phyloP scores from a whole-genome alignment of 805 yeast genomes.

The Yamadazyma philogaea region DNA sequence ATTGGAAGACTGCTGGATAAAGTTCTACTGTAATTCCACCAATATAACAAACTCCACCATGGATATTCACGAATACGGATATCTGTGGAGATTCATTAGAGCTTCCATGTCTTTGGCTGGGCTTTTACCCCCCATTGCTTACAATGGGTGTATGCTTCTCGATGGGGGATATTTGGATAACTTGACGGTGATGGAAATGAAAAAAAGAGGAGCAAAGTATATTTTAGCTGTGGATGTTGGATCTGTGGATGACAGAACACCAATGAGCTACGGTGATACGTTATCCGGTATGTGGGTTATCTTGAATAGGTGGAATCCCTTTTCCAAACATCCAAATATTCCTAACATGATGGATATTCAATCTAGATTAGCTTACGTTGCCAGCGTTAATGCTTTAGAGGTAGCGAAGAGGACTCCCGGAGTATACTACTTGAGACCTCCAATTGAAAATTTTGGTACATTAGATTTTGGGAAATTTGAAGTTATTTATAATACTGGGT shows the following conservation, averaged over 20 bases:
- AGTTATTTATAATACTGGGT: slow-evolving; percentile 81
- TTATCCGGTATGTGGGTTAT: slow-evolving; percentile 91
- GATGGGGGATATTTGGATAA: slow-evolving; percentile 98
- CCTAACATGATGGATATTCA: slow-evolving; percentile 96
- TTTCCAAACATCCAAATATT: slow-evolving; percentile 79
- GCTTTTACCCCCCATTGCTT: slow-evolving; percentile 81
- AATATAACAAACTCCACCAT: slow-evolving; percentile 91
- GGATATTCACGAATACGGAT: slow-evolving; percentile 91
- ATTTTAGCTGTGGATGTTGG: slow-evolving; percentile 96
- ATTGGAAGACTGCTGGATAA: slow-evolving; percentile 95
- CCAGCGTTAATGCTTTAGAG: slow-evolving; percentile 91
- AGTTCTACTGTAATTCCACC: slow-evolving; percentile 85
- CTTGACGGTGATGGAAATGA: slow-evolving; percentile 90
- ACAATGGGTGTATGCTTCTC: slow-evolving; percentile 84
- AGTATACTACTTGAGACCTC: slow-evolving; percentile 86
- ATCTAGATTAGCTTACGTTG: slow-evolving; percentile 87
- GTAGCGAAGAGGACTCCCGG: slow-evolving; percentile 82
- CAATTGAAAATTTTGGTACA: slow-evolving; percentile 88
- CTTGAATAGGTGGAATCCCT: slow-evolving; percentile 84
- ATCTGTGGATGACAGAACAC: slow-evolving; percentile 85
- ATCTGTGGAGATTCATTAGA: slow-evolving; percentile 91
- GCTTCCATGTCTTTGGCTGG: slow-evolving; percentile 98
- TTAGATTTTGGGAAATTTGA: slow-evolving; percentile 89
- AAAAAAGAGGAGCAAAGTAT: slow-evolving; percentile 77
- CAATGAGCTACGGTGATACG: slow-evolving; percentile 89